These are phyloP conservation scores for Piedraia hortae DNA, from an alignment of 2,329 filamentous ascomycete genomes.

Conservation along the genomic window DNA sequence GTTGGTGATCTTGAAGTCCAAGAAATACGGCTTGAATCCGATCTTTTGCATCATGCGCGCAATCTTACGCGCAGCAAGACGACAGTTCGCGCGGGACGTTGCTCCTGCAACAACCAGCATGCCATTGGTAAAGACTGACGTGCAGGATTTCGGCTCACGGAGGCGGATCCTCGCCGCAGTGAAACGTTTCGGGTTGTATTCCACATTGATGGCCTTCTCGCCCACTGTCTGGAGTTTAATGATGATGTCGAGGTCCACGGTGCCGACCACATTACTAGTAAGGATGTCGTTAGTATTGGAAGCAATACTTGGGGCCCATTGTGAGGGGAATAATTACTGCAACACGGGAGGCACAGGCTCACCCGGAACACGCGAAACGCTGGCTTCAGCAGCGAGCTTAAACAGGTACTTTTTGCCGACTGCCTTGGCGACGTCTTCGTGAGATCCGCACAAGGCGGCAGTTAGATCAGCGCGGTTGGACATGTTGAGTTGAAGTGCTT, in stretches of 20 bases:
- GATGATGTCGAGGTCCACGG: slow-evolving; percentile 70
- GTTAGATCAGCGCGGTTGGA: no score
- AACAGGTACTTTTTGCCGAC: no score
- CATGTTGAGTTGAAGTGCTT: no score
- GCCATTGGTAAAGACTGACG: slow-evolving; percentile 63
- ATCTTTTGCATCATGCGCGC: slow-evolving; percentile 79
- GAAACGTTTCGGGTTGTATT: slow-evolving; percentile 84
- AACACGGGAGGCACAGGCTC: no score
- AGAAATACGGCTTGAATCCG: slow-evolving; percentile 75
- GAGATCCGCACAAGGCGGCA: no score
- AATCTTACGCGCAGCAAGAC: slow-evolving; percentile 65
- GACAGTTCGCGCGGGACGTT: slow-evolving; percentile 70
- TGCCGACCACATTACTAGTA: slow-evolving; percentile 87
- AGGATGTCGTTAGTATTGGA: no score
- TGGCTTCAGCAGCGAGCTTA: no score
- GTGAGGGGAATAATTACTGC: no score
- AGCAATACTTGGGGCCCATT: no score
- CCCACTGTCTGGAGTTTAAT: slow-evolving; percentile 77
- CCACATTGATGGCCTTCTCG: slow-evolving; percentile 62
- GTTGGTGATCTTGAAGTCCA: slow-evolving; percentile 83
- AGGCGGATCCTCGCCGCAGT: slow-evolving; percentile 83
- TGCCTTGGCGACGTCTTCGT: no score
- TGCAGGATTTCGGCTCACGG: slow-evolving; percentile 68
- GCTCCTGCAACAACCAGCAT: slow-evolving; percentile 89
- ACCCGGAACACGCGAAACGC: no score